Base-by-base conservation (phyloP, 306 rosid species). In the Canavalia ensiformis region DNA sequence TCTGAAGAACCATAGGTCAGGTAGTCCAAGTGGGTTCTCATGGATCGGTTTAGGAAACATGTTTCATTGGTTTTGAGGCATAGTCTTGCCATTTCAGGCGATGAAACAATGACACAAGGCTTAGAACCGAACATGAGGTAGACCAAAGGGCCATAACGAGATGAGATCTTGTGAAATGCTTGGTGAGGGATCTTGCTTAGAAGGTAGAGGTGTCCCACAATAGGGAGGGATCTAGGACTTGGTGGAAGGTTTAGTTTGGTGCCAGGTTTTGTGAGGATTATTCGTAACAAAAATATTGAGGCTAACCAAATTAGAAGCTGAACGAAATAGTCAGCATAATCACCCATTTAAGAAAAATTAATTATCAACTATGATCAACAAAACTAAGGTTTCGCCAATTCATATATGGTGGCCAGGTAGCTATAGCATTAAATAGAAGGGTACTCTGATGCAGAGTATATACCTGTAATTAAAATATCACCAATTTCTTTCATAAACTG, bases 1-100 rank as follows among this genome's bases (percentile, higher is more conserved):
- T 90, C 95, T 1, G 89, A 49, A 0, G 83, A 79, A 10, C 89
- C 93, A 30, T 89, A 91, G 7, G 88, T 68, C 30, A 91, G 78
- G 69, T 89, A 83, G 78, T 89, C 89, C 3, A 84, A 2, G 51
- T 83, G 81, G 33, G 86, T 60, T 34, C 77, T 84, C 4, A 41
- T 70, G 2, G 92, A 92, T 4, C 90, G 87, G 84, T 85, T 81
- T 28, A 82, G 55, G 88, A 91, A 91, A 47, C 68, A 72, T 1
- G 68, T 33, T 82, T 91, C 85, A 2, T 88, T 68, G n/a, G 84
- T 83, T 80, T 91, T 88, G 50, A 89, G 91, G 81, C 79, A 81
- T 50, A 84, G 83, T n/a, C 54, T 71, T 0, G 93, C 96, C 18
- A 86, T 85, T 69, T 87, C 83, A 0, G 93, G 82, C 0, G 96